Evolutionary conservation across 805 yeast genomes (phyloP), one percentile per base, ranked within the genome.

Genomic region (Lipomyces kockii): DNA sequence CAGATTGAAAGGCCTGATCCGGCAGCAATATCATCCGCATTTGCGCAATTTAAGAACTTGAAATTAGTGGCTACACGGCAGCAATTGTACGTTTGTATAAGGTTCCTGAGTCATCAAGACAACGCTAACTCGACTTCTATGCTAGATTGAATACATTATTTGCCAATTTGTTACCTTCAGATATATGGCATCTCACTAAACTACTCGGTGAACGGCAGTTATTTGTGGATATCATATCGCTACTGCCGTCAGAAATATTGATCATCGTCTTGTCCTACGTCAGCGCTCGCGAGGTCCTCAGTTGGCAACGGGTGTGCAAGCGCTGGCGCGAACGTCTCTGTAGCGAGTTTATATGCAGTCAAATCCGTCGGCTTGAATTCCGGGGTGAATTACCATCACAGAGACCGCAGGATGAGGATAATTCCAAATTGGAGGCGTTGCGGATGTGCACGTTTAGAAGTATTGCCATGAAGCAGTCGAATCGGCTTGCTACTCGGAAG

Each of bases 391-490:
- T 63, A 7, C 72, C 71, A 14, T 66, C 70, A 35, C 67, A 54
- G 49, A 65, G 72, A 9, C 72, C 72, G 25, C 68, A 67, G 58
- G 72, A 69, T 29, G 39, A 8, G 55, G 43, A 20, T 27, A 29
- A 27, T 17, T 64, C 70, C 6, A 66, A 63, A 34, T 60, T 43
- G 17, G 72, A 67, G 22, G 63, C 64, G 22, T 37, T 69, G 60
- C 62, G 71, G 20, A 53, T 60, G 59, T 66, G 70, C 39, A 49
- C 65, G 34, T 69, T 69, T 35, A 58, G 72, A 9, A 65, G 62
- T 29, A 58, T 69, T 27, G 72, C 72, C 11, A 61, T 67, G 34
- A 69, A 69, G 58, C 66, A 69, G 34, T 69, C 72, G 17, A 69
- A 61, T 22, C 37, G 65, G 22, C 58, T 66, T 12, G 69, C 66